Evolutionary conservation across 108 stramenopile genomes (phyloP).

Genomic region (Nitzschia sp.): DNA sequence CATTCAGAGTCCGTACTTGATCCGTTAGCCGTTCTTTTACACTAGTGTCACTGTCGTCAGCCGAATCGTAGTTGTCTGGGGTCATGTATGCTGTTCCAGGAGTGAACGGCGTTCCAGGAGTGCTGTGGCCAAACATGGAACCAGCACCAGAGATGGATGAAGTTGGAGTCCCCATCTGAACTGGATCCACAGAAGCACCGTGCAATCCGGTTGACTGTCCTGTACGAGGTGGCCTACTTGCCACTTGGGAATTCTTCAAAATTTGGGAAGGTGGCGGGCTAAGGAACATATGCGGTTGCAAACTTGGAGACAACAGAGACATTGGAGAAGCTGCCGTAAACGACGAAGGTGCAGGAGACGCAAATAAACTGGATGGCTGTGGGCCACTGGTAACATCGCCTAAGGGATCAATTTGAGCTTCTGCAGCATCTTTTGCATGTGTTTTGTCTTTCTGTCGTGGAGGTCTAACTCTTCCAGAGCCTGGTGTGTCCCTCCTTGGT

Average conservation of each 20-base stretch:
- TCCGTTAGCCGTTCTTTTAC: slow-evolving; percentile 38
- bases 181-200: neutral
- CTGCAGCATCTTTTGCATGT: neutral
- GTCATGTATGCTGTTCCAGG: neutral
- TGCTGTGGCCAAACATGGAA: neutral
- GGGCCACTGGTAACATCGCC: neutral
- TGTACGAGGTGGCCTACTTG: neutral
- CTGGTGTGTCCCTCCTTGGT: slow-evolving; percentile 4
- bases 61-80: slow-evolving; percentile 4
- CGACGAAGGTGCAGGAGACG: neutral
- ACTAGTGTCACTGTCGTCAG: slow-evolving; percentile 30
- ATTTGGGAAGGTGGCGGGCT: slow-evolving; percentile 3
- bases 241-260: neutral
- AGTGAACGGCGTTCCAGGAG: neutral
- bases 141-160: neutral
- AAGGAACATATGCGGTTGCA: neutral
- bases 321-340: neutral
- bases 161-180: slow-evolving; percentile 7
- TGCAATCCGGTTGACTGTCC: neutral
- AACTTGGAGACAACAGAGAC: neutral
- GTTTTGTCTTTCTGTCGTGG: neutral
- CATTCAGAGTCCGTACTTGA: slow-evolving; percentile 28
- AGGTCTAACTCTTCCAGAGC: neutral
- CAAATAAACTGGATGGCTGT: neutral
- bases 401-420: too few relatives aligned